phyloP scores from a whole-genome alignment of 345 rosid species.

The Ceriops tagal region DNA sequence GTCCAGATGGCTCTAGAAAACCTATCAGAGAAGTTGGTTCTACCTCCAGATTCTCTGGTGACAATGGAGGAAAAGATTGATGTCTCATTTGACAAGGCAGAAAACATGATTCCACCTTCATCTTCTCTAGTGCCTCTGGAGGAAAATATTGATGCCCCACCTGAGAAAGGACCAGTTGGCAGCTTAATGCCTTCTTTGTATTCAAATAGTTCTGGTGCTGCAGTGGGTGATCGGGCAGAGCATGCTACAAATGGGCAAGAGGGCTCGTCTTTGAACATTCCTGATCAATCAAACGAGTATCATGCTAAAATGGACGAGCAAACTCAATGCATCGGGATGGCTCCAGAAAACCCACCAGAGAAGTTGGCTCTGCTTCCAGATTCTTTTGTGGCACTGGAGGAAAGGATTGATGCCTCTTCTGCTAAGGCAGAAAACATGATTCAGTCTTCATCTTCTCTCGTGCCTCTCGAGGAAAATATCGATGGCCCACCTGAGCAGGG shows the following conservation, averaged over 20 bases:
- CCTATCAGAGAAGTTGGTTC: not conserved
- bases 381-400: not conserved
- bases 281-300: not conserved
- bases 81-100: slow-evolving; percentile 3
- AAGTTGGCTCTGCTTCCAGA: not conserved
- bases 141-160: not conserved
- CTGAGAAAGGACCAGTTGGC: not conserved
- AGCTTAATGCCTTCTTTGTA: not conserved
- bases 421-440: not conserved
- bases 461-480: not conserved
- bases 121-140: not conserved
- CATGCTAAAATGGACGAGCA: slow-evolving; percentile 2
- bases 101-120: not conserved
- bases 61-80: not conserved
- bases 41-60: not conserved
- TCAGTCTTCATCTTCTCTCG: not conserved
- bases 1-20: not conserved
- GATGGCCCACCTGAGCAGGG: not conserved
- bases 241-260: not conserved
- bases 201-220: slow-evolving; percentile 2
- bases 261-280: not conserved
- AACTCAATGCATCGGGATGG: not conserved
- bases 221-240: slow-evolving; percentile 6
- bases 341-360: not conserved
- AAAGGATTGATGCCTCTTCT: slow-evolving; percentile 6